Evolutionary conservation across 305 asterid species (phyloP), one percentile per base, ranked within the genome.

Genomic region (Fraxinus floribunda): DNA sequence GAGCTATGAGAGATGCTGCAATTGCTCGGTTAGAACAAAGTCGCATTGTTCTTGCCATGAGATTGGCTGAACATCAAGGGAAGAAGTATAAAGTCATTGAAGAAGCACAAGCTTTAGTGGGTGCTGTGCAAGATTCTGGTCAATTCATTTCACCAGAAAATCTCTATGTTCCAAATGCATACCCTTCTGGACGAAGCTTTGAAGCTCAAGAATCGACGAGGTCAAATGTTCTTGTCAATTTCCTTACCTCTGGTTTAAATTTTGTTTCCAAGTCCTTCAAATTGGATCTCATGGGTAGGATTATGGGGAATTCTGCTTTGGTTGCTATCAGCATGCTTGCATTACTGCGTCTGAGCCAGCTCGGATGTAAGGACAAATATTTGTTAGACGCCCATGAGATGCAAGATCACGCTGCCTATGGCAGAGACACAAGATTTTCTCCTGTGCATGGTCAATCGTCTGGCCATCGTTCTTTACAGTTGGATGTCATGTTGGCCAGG

Each of bases 41-140:
- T 80, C 94, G 97, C 52, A 84, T 94, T 55, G 81, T 93, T 84
- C 97, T 95, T 81, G 97, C 98, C 60, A 90, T 94, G 97, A 88
- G 94, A 87, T 88, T 95, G 91, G 97, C 97, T 18, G 97, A 93
- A 73, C 97, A 94, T 86, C 97, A 90, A 73, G 99, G 97, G 11
- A 90, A 92, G 91, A 93, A 90, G 75, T 94, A 89, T 89, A 90
- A 93, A 86, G 97, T 95, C 90, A 94, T 94, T 11, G 96, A 95
- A 81, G 98, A 95, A 86, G 98, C 99, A 78, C 93, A 84, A 49
- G 95, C 95, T 78, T 91, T 94, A 85, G 94, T 94, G 44, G 96
- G 95, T 76, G 94, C 92, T 82, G 98, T 94, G 29, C 83, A 84
- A 73, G 92, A 92, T 77, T 92, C 93, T 20, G 83, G 92, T 77